Conservation (phyloP, 352 stramenopile species). For the Phytophthora citricola region DNA sequence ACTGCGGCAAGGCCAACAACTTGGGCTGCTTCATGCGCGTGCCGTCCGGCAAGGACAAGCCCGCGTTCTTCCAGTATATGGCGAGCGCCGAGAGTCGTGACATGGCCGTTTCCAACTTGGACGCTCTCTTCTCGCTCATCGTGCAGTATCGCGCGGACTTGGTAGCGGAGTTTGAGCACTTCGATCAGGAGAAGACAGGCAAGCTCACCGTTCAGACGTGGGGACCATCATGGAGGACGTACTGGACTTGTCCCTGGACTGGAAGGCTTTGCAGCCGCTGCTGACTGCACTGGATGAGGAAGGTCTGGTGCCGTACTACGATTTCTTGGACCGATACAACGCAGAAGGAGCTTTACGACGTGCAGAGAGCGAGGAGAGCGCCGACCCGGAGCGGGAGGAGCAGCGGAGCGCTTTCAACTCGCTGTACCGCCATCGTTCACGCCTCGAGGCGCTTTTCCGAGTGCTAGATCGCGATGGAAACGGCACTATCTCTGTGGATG, state of each 20-base stretch:
- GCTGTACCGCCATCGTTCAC: slow-evolving; percentile 82
- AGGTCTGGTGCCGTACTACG: slow-evolving; percentile 69
- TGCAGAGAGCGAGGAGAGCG: slow-evolving; percentile 25
- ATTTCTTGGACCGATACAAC: slow-evolving; percentile 85
- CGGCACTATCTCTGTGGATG: slow-evolving; percentile 83
- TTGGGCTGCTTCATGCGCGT: slow-evolving; percentile 88
- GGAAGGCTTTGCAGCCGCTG: slow-evolving; percentile 75
- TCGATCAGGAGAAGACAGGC: slow-evolving; percentile 47
- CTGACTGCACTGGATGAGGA: slow-evolving; percentile 77
- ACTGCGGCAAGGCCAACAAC: slow-evolving; percentile 88
- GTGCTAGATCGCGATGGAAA: slow-evolving; percentile 84
- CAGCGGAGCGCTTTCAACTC: slow-evolving; percentile 80
- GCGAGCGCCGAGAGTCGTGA: slow-evolving; percentile 81
- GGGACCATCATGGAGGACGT: slow-evolving; percentile 81
- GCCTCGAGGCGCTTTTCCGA: slow-evolving; percentile 85
- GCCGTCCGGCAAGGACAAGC: slow-evolving; percentile 70
- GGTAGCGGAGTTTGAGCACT: slow-evolving; percentile 64
- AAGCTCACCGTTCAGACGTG: slow-evolving; percentile 61
- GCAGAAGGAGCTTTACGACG: slow-evolving; percentile 46
- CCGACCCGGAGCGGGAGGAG: slow-evolving; percentile 57
- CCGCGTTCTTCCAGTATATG: slow-evolving; percentile 91
- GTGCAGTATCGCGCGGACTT: slow-evolving; percentile 76
- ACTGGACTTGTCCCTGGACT: slow-evolving; percentile 82
- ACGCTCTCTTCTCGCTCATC: slow-evolving; percentile 88
- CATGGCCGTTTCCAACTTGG: slow-evolving; percentile 82